Conservation (phyloP, 495 filamentous ascomycete genomes). For the Xanthoparmelia taractica region DNA sequence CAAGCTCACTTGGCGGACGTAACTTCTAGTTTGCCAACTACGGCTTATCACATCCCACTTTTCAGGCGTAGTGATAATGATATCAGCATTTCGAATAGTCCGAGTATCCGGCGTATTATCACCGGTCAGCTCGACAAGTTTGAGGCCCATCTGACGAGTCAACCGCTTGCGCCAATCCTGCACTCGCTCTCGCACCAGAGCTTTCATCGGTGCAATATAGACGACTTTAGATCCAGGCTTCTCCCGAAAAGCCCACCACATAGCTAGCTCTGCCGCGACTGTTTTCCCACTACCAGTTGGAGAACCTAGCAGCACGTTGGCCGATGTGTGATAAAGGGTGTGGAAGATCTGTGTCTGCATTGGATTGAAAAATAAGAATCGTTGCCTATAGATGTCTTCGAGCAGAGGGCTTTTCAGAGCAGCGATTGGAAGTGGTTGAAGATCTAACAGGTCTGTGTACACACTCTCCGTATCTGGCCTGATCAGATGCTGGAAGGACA, state of each 20-base stretch:
- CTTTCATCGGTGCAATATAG: constrained; percentile 99
- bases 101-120: constrained; percentile 96
- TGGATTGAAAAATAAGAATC: constrained; percentile 95
- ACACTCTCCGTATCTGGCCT: constrained; percentile 94
- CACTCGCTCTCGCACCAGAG: constrained; percentile 91
- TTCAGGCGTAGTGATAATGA: constrained; percentile 97
- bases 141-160: constrained; percentile 76
- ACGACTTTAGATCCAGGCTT: constrained; percentile 95
- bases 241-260: constrained; percentile 99
- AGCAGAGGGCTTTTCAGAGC: constrained; percentile 81
- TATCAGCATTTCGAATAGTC: constrained; percentile 88
- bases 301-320: constrained; percentile 92
- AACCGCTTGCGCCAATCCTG: constrained; percentile 87
- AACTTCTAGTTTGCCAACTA: constrained; percentile 94
- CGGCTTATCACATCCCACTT: constrained; percentile 99
- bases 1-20: constrained; percentile 87
- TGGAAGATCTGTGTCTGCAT: constrained; percentile 99
- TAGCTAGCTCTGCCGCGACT: constrained; percentile 90
- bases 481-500: constrained; percentile 97
- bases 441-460: constrained; percentile 86
- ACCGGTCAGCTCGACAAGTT: constrained; percentile 91
- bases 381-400: constrained; percentile 78
- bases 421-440: constrained; percentile 82
- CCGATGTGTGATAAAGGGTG: constrained; percentile 79
- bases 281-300: constrained; percentile 97